These are phyloP conservation scores for Citrus unshiu DNA, from an alignment of 345 rosid species.

Conservation along the genomic window DNA sequence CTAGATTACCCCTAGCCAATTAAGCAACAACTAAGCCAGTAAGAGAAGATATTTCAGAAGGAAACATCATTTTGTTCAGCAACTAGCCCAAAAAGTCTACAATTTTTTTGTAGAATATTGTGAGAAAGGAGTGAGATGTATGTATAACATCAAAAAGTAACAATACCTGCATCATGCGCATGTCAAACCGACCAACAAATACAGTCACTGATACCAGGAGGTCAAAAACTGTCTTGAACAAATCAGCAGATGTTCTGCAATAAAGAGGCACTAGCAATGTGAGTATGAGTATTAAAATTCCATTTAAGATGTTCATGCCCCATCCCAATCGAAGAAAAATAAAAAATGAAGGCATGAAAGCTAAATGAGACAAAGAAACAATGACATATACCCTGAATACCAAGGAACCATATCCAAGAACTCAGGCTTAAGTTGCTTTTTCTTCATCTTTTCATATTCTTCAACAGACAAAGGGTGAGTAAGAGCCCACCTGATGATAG, in stretches of 20 bases:
- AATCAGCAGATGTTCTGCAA: slow-evolving; percentile 97
- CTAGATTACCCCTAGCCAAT: neutral
- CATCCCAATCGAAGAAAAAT: neutral
- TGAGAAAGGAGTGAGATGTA: neutral
- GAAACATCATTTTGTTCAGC: neutral
- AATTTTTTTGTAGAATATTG: neutral
- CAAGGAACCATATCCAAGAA: slow-evolving; percentile 99
- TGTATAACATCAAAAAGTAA: neutral
- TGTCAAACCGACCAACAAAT: slow-evolving; percentile 99
- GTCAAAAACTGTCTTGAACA: slow-evolving; percentile 95
- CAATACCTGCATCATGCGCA: slow-evolving; percentile 98
- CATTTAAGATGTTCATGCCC: neutral
- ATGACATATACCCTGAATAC: slow-evolving; percentile 85
- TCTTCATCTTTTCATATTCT: slow-evolving; percentile 73
- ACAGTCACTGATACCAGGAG: slow-evolving; percentile 95
- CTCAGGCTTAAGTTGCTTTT: slow-evolving; percentile 86
- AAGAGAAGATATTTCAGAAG: neutral
- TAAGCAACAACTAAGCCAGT: neutral
- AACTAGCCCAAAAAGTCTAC: neutral
- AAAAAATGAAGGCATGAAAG: neutral
- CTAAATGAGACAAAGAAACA: neutral
- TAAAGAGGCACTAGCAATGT: slow-evolving; percentile 23
- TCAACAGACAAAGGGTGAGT: slow-evolving; percentile 82
- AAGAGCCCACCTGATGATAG: slow-evolving; percentile 86
- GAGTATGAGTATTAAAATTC: slow-evolving; percentile 15